phyloP scores from a whole-genome alignment of 1,284 basidiomycete species.

The Austropuccinia psidii region DNA sequence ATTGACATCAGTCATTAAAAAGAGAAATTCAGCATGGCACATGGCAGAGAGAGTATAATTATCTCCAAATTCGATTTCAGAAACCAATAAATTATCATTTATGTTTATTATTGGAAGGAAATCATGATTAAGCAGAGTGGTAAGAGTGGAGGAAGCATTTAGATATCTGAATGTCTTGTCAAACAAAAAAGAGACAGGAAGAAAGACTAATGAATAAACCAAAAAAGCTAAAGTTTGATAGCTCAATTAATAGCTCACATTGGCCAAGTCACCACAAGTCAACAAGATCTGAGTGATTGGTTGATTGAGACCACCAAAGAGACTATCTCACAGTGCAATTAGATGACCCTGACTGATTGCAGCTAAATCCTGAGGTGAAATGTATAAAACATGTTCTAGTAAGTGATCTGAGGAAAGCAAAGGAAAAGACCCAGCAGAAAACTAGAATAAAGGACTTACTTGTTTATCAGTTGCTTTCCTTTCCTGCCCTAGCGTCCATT shows the following conservation, averaged over 20 bases:
- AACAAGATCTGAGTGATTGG: slow-evolving; percentile 91
- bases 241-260: slow-evolving; percentile 59
- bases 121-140: slow-evolving; percentile 77
- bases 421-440: too few species aligned
- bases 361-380: slow-evolving; percentile 61
- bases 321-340: slow-evolving; percentile 92
- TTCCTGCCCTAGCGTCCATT: slow-evolving; percentile 57
- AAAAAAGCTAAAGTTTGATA: too few species aligned
- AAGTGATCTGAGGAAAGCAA: too few species aligned
- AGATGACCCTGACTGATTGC: slow-evolving; percentile 93
- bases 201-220: background rate
- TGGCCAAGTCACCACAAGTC: slow-evolving; percentile 91
- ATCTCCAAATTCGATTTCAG: slow-evolving; percentile 98
- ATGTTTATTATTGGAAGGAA: slow-evolving; percentile 93
- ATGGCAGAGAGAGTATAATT: slow-evolving; percentile 97
- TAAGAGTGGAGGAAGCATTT: slow-evolving; percentile 87
- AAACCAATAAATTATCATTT: slow-evolving; percentile 68
- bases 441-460: slow-evolving; percentile 49
- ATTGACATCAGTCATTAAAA: slow-evolving; percentile 93
- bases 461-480: slow-evolving; percentile 83
- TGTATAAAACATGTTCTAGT: background rate
- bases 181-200: too few species aligned
- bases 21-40: slow-evolving; percentile 94
- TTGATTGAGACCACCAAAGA: slow-evolving; percentile 86
- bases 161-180: slow-evolving; percentile 76